Conservation (phyloP, 306 rosid species). For the Cucumis melo region DNA sequence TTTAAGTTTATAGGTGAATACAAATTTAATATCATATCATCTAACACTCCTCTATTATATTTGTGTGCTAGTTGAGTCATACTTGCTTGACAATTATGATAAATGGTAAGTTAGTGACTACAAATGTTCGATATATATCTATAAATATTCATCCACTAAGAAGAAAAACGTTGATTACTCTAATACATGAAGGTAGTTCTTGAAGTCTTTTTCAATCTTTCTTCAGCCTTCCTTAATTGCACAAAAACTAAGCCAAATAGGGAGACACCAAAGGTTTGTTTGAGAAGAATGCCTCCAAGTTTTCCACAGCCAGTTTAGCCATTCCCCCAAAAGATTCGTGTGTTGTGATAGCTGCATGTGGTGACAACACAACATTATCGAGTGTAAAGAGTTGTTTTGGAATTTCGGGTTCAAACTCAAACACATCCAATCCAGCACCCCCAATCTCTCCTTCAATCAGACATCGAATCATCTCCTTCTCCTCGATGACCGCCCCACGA, state of each 20-base stretch:
- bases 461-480: slow-evolving; percentile 21
- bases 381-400: slow-evolving; percentile 18
- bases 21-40: too few relatives aligned
- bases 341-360: not conserved
- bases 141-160: not conserved
- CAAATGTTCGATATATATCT: too few relatives aligned
- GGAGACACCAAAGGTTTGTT: slow-evolving; percentile 11
- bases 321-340: not conserved
- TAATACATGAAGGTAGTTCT: not conserved
- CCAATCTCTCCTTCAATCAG: slow-evolving; percentile 7
- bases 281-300: slow-evolving; percentile 23
- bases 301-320: slow-evolving; percentile 4
- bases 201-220: not conserved
- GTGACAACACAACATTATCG: slow-evolving; percentile 35
- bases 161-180: not conserved
- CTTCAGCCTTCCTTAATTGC: not conserved
- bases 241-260: not conserved
- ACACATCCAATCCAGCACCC: slow-evolving; percentile 51
- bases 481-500: slow-evolving; percentile 31
- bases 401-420: slow-evolving; percentile 42
- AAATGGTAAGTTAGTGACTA: too few relatives aligned
- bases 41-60: too few relatives aligned
- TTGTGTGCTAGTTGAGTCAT: too few relatives aligned
- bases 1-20: too few relatives aligned
- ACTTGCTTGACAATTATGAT: too few relatives aligned